A percentile compares a stretch with the other conserved stretches of the same genome.
Evolutionary conservation across 352 stramenopile genomes (phyloP).

Genomic region (Phytopythium chamaehyphon): DNA sequence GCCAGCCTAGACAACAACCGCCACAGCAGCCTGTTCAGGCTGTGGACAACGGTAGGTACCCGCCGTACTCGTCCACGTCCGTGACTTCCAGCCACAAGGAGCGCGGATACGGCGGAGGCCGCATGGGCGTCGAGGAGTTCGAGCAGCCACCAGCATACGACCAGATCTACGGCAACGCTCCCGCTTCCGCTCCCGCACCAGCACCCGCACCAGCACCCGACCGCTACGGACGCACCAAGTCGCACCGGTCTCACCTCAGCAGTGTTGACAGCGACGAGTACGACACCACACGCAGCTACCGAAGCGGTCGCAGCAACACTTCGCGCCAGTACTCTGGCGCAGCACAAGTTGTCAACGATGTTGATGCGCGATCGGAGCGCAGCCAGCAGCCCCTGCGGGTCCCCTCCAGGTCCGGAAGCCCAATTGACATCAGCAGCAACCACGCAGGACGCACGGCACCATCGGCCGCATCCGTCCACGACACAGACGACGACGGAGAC

Average conservation of each 20-base stretch:
- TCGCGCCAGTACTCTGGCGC: not conserved
- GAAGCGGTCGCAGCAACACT: conserved; percentile 1
- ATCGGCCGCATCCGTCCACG: not conserved
- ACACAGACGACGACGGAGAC: conserved; percentile 28
- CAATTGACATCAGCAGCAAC: conserved; percentile 10
- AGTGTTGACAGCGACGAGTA: conserved; percentile 3
- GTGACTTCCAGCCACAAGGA: not conserved
- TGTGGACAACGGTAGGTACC: not conserved
- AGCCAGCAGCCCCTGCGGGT: not conserved
- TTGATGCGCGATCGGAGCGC: conserved; percentile 1
- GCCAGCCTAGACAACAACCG: conserved; percentile 8
- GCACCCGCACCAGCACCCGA: not conserved
- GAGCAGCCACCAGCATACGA: conserved; percentile 11
- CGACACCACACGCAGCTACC: not conserved
- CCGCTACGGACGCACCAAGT: conserved; percentile 1
- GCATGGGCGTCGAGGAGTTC: conserved; percentile 3
- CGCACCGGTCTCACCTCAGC: not conserved
- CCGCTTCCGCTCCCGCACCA: not conserved
- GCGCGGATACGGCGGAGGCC: not conserved
- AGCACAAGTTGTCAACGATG: not conserved
- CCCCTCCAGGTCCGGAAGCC: not conserved
- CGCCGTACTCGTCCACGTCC: not conserved
- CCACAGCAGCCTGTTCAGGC: not conserved
- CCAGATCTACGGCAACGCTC: conserved; percentile 2
- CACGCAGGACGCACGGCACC: conserved; percentile 10